Conservation (phyloP, 2,329 filamentous ascomycete genomes). For the Pestalotiopsis sp. region DNA sequence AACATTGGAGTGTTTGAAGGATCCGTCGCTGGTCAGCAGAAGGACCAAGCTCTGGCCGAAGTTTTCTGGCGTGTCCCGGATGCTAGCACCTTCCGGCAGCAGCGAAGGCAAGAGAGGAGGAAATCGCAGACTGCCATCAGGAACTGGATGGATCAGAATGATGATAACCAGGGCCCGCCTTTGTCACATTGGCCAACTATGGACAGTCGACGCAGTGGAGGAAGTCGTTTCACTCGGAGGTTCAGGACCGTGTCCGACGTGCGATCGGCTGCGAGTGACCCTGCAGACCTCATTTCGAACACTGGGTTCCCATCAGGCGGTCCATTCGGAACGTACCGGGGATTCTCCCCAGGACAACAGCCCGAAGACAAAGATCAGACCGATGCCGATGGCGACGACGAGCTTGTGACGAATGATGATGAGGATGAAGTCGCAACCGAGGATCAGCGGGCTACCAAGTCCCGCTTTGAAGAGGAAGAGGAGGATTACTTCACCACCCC, state of each 20-base stretch:
- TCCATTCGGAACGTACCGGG: slow-evolving; percentile 29
- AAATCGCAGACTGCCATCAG: slow-evolving; percentile 82
- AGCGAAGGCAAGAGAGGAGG: slow-evolving; percentile 63
- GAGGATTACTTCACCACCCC: slow-evolving; percentile 61
- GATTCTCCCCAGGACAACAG: slow-evolving; percentile 45
- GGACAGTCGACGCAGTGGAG: slow-evolving; percentile 55
- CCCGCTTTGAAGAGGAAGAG: slow-evolving; percentile 30
- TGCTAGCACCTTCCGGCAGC: slow-evolving; percentile 59
- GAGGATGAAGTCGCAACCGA: slow-evolving; percentile 55
- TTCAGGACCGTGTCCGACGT: slow-evolving; percentile 55
- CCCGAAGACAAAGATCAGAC: slow-evolving; percentile 63
- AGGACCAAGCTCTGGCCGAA: slow-evolving; percentile 87
- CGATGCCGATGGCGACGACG: slow-evolving; percentile 87
- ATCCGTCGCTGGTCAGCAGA: slow-evolving; percentile 84
- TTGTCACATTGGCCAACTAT: slow-evolving; percentile 52
- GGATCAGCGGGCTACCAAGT: slow-evolving; percentile 19
- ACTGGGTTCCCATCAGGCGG: slow-evolving; percentile 28
- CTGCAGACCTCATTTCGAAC: slow-evolving; percentile 61
- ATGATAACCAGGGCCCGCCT: slow-evolving; percentile 46
- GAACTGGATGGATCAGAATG: slow-evolving; percentile 83
- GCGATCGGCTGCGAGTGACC: slow-evolving; percentile 64
- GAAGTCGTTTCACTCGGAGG: slow-evolving; percentile 48
- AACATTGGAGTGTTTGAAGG: slow-evolving; percentile 75
- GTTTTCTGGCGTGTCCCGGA: slow-evolving; percentile 80
- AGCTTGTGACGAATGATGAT: slow-evolving; percentile 79